Conservation (phyloP, 2,329 filamentous ascomycete species). For the Ophiostoma tasmaniense region DNA sequence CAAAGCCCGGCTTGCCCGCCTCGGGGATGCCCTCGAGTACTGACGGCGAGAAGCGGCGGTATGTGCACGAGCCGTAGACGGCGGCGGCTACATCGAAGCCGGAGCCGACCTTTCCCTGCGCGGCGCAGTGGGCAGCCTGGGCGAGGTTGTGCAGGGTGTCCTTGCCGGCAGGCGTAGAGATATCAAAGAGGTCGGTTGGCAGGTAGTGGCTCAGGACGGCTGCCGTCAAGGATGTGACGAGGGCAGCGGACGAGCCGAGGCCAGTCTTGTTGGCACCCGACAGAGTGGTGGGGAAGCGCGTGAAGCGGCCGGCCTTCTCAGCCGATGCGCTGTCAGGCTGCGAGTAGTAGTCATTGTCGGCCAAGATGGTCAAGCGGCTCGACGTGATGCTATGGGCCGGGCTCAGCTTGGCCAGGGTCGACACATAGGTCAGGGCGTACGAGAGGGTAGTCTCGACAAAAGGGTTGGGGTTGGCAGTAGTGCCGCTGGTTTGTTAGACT, state of each 20-base stretch:
- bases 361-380: constrained; percentile 73
- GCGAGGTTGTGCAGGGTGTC: constrained; percentile 79
- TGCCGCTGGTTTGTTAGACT: constrained; percentile 29
- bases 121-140: constrained; percentile 87
- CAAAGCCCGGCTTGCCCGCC: constrained; percentile 58
- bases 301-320: constrained; percentile 49
- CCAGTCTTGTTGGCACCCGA: constrained; percentile 86
- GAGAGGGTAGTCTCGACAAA: constrained; percentile 89
- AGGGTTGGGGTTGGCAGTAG: constrained; percentile 51
- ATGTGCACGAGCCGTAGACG: constrained; percentile 83
- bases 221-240: constrained; percentile 80
- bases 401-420: constrained; percentile 30
- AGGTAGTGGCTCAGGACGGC: constrained; percentile 71
- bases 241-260: constrained; percentile 84
- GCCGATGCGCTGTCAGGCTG: constrained; percentile 38
- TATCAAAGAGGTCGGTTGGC: constrained; percentile 45
- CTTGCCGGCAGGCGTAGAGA: constrained; percentile 45
- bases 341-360: constrained; percentile 96
- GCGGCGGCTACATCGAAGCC: constrained; percentile 94
- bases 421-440: constrained; percentile 79
- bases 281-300: constrained; percentile 68
- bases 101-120: constrained; percentile 91
- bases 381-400: constrained; percentile 50
- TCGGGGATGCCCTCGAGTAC: constrained; percentile 62
- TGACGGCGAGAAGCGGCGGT: constrained; percentile 81